A percentile compares a stretch with the other conserved stretches of the same genome.
These are phyloP conservation scores for Yamadazyma dushanensis DNA, from an alignment of 1,139 yeast genomes.

Conservation along the genomic window DNA sequence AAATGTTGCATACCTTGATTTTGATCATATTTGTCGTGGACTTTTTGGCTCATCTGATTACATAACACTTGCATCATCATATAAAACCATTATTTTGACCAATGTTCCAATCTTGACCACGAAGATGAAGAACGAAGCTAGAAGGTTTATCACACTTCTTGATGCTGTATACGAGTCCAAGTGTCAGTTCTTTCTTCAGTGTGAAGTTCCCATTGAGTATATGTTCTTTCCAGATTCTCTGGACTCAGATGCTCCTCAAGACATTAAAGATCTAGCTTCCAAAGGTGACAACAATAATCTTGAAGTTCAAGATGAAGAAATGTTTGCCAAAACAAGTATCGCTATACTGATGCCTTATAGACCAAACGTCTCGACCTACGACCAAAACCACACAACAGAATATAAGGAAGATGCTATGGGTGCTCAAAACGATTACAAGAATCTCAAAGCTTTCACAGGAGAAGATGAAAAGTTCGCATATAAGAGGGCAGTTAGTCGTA, in stretches of 20 bases:
- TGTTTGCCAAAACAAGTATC: conserved; percentile 63
- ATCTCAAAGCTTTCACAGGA: conserved; percentile 64
- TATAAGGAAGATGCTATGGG: conserved; percentile 29
- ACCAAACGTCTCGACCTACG: conserved; percentile 67
- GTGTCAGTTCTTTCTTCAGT: conserved; percentile 55
- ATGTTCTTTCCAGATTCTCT: conserved; percentile 59
- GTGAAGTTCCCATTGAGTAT: conserved; percentile 49
- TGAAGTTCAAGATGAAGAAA: conserved; percentile 64
- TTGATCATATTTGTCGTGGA: conserved; percentile 57
- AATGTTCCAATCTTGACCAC: conserved; percentile 61
- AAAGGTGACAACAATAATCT: conserved; percentile 23
- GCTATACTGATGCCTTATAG: conserved; percentile 65
- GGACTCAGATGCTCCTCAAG: conserved; percentile 19
- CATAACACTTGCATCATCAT: conserved; percentile 63
- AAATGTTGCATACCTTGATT: conserved; percentile 51
- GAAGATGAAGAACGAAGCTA: conserved; percentile 65
- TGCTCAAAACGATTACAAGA: conserved; percentile 37
- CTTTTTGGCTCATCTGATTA: conserved; percentile 68
- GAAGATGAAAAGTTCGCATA: conserved; percentile 79
- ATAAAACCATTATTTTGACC: conserved; percentile 56
- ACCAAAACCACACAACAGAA: conserved; percentile 38
- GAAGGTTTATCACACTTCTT: conserved; percentile 62
- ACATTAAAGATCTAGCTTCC: conserved; percentile 15
- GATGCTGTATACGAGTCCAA: conserved; percentile 71
- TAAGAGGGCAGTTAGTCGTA: conserved; percentile 67